A percentile compares a stretch with the other conserved stretches of the same genome.
These are phyloP conservation scores for Dendrobium nobile DNA, from an alignment of 106 monocot species.

Conservation along the genomic window DNA sequence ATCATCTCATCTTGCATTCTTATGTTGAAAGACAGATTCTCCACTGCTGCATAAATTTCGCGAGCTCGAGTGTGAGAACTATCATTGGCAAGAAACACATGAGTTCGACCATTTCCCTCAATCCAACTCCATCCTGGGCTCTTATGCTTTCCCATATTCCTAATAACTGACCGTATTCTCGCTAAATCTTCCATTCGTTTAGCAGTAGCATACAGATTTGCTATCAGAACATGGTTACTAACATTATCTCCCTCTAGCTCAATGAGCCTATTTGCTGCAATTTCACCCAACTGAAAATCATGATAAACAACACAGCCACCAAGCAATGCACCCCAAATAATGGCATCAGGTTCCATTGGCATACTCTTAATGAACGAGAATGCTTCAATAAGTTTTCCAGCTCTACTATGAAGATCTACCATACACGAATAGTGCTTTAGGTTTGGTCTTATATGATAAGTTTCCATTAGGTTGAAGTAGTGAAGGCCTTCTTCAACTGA, in stretches of 20 bases:
- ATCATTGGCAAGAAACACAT: constrained; percentile 45
- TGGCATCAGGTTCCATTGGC: constrained; percentile 49
- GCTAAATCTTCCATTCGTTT: constrained; percentile 24
- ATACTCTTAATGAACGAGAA: constrained; percentile 28
- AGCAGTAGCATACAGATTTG: constrained; percentile 41
- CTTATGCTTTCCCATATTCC: constrained; percentile 30
- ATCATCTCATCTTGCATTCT: constrained; percentile 4
- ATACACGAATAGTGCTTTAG: constrained; percentile 51
- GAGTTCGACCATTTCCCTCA: constrained; percentile 28
- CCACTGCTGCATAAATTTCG: constrained; percentile 27
- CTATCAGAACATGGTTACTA: constrained; percentile 35
- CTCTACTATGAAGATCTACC: constrained; percentile 52
- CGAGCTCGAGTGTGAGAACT: constrained; percentile 21
- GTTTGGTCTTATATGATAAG: constrained; percentile 22
- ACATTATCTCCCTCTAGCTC: constrained; percentile 34
- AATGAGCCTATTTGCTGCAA: constrained; percentile 31
- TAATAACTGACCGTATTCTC: constrained; percentile 23
- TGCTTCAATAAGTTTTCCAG: constrained; percentile 38
- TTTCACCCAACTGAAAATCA: constrained; percentile 33
- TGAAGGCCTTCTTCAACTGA: constrained; percentile 23
- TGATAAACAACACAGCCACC: constrained; percentile 32
- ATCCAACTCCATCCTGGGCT: constrained; percentile 59
- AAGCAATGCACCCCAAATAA: constrained; percentile 50
- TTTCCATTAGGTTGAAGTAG: constrained; percentile 38
- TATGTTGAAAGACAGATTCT: constrained; percentile 25